Percentiles rank a stretch among this genome's conserved stretches.
Conservation (phyloP, 257 asterid genomes). For the Penstemon eatonii region DNA sequence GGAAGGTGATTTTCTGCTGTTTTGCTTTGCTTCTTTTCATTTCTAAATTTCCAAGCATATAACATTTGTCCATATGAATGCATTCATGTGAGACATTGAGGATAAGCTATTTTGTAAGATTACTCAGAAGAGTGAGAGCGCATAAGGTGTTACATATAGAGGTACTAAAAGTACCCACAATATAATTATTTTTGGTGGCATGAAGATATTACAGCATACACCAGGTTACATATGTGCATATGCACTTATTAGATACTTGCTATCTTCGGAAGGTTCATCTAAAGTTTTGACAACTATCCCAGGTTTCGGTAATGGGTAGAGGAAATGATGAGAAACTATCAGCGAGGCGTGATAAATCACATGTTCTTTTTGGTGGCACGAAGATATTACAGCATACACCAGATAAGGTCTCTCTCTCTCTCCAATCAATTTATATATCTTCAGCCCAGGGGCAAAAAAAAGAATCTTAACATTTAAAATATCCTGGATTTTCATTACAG, state of each 20-base stretch:
- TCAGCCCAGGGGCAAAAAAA: not conserved
- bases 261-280: slow-evolving; percentile 30
- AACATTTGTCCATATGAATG: not conserved
- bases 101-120: too few relatives aligned
- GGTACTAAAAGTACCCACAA: too few relatives aligned
- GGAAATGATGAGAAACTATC: slow-evolving; percentile 78
- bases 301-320: slow-evolving; percentile 85
- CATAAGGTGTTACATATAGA: too few relatives aligned
- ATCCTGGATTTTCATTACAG: slow-evolving; percentile 41
- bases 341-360: slow-evolving; percentile 77
- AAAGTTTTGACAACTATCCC: slow-evolving; percentile 29
- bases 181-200: slow-evolving; percentile 84
- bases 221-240: slow-evolving; percentile 37
- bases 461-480: not conserved
- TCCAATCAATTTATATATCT: slow-evolving; percentile 9
- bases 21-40: slow-evolving; percentile 18
- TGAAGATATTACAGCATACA: slow-evolving; percentile 92
- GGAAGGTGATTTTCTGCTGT: slow-evolving; percentile 69
- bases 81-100: too few relatives aligned
- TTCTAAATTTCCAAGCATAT: not conserved
- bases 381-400: slow-evolving; percentile 93
- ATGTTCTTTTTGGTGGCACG: slow-evolving; percentile 98
- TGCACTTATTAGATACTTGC: not conserved
- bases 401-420: slow-evolving; percentile 67
- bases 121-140: too few relatives aligned